Base-by-base conservation (phyloP, 2,329 filamentous ascomycete species). In the Apiospora koreana region DNA sequence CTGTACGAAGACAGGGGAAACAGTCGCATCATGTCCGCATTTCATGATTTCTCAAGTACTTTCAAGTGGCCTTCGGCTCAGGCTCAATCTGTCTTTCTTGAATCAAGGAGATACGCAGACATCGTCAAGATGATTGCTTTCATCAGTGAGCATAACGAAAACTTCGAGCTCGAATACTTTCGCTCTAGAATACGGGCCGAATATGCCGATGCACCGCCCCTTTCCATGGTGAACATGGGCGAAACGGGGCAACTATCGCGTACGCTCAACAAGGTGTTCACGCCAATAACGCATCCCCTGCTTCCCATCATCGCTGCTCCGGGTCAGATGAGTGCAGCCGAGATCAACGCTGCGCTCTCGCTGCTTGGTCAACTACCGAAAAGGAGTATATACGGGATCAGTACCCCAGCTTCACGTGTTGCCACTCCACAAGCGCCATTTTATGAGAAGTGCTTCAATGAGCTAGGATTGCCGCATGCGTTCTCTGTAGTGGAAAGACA, bases 81-180 rank as follows among this genome's bases (percentile, higher is more conserved):
- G 74, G 93, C 93, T 1, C 89, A 93, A 76, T 84, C 87, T 14
- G 86, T 95, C 4, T 97, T 95, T 75, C 84, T 89, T 71, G 87
- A 91, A 74, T 93, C 92, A 10, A 88, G 88, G 65, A 88, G 89
- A 71, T 94, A 94, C 74, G 92, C 92, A 65, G 93, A 97, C 79
- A 93, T 97, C 70, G 91, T 97, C 77, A 97, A 96, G 83, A 96
- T 97, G 93, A 96, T 96, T 76, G 91, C 92, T 42, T 91, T 95
- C 77, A 93, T 94, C 77, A 92, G 90, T 77, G 91, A 92, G 50
- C 91, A 93, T 78, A 93, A 94, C 77, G 93, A 95, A 75, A 96
- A 97, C 80, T 96, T 97, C 78, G 93, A 97, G 82, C 87, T 97
- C 43, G 94, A 97, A 80, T 95, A 95, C 80, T 97, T 97, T 81